These are phyloP conservation scores for Sphaerulina populicola DNA, from an alignment of 2,329 filamentous ascomycete species.

Conservation along the genomic window DNA sequence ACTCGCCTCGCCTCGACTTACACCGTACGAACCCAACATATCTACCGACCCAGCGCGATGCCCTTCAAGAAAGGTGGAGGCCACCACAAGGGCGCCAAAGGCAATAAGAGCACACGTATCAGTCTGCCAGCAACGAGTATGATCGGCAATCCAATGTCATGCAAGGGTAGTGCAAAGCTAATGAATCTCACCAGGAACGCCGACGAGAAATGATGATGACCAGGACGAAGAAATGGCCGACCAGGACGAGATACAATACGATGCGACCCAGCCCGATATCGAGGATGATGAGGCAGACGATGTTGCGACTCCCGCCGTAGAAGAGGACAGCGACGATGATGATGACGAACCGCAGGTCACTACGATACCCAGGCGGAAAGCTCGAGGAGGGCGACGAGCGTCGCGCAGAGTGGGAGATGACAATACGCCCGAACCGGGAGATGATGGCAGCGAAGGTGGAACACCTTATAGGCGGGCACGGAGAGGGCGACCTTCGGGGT, in stretches of 20 bases:
- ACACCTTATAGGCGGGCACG: slow-evolving; percentile 42
- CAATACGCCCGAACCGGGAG: slow-evolving; percentile 52
- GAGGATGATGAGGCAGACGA: slow-evolving; percentile 22
- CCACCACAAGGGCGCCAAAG: slow-evolving; percentile 21
- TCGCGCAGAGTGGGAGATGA: slow-evolving; percentile 42
- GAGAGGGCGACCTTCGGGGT: slow-evolving; percentile 41
- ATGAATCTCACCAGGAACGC: slow-evolving; percentile 19
- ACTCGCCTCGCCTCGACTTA: not conserved
- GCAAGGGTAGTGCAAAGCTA: slow-evolving; percentile 5
- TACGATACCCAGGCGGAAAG: slow-evolving; percentile 35
- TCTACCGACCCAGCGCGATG: slow-evolving; percentile 12
- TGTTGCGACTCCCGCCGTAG: slow-evolving; percentile 21
- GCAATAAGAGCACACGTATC: slow-evolving; percentile 15
- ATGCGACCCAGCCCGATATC: slow-evolving; percentile 17
- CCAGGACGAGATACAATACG: slow-evolving; percentile 20
- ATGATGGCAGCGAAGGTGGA: slow-evolving; percentile 40
- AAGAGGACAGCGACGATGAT: slow-evolving; percentile 28
- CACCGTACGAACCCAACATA: not conserved
- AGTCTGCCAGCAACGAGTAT: slow-evolving; percentile 18
- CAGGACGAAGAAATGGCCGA: slow-evolving; percentile 31
- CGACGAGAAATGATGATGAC: slow-evolving; percentile 22
- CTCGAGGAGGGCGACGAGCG: slow-evolving; percentile 26
- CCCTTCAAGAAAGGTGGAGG: slow-evolving; percentile 26
- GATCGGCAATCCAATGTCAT: slow-evolving; percentile 2
- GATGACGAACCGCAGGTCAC: slow-evolving; percentile 29